Base-by-base conservation (phyloP, 805 yeast genomes). In the Lipomyces mesembrius region DNA sequence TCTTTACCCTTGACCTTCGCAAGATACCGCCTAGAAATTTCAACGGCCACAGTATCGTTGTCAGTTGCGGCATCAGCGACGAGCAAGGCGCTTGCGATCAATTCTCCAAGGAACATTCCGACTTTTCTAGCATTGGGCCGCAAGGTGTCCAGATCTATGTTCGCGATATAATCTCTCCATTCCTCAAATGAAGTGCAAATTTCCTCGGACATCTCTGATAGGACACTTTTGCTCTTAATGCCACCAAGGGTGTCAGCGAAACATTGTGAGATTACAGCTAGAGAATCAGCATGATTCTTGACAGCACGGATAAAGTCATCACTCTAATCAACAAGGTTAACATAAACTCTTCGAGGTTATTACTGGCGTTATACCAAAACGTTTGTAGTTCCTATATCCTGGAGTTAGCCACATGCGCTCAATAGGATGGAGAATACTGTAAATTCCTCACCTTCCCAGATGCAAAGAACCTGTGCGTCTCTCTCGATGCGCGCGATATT, bases 381-480 rank as follows among this genome's bases (percentile, higher is more conserved):
- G 52, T 75, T 75, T 17, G 78, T 76, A 7, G 78, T 75, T n/a
- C 68, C 66, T 63, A 35, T 2, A 37, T 17, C 46, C 14, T n/a
- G 14, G 20, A 20, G 34, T 27, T 35, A 35, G 39, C 39, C 39
- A 11, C 3, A 14, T 14, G 39, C 17, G 4, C 12, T 35, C 14
- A 11, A 35, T 35, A 11, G 17, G 17, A 8, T 35, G 39, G 39
- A 35, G 39, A 35, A 8, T 35, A 35, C 14, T 49, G n/a, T 17
- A 9, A 6, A 12, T 11, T n/a, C 39, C 66, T 6, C 14, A 25
- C 78, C 78, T 58, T 75, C 78, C 78, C 78, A 75, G 46, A 75
- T 75, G 20, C 76, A 65, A 14, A 73, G 73, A 7, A 75, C 78
- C 63, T 76, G 78, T 12, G 75, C 67, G 55, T 75, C 78, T 22